A percentile compares a stretch with the other conserved stretches of the same genome.
Conservation (phyloP, 108 stramenopile genomes). For the Skeletonema menzelii region DNA sequence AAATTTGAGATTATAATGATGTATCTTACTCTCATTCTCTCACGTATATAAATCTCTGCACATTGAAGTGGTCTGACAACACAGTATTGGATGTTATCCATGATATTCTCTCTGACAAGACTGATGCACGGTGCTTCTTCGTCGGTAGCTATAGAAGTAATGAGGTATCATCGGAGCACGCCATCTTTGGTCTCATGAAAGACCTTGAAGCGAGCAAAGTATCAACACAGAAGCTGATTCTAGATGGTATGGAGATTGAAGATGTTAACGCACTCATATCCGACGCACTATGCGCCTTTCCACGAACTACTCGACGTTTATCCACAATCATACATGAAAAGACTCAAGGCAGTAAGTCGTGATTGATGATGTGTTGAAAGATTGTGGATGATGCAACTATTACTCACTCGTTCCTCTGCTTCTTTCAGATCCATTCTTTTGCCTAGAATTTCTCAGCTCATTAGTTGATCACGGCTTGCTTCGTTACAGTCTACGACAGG, state of each 20-base stretch:
- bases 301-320: slow-evolving; percentile 17
- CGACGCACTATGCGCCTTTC: slow-evolving; percentile 29
- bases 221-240: not conserved
- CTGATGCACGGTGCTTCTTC: slow-evolving; percentile 28
- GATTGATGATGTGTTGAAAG: not conserved
- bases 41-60: slow-evolving; percentile 17
- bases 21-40: slow-evolving; percentile 3
- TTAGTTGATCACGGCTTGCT: slow-evolving; percentile 23
- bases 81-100: slow-evolving; percentile 29
- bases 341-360: slow-evolving; percentile 28
- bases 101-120: slow-evolving; percentile 23
- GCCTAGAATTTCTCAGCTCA: slow-evolving; percentile 22
- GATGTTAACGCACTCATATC: slow-evolving; percentile 36
- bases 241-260: slow-evolving; percentile 25
- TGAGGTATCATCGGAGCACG: slow-evolving; percentile 32
- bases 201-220: slow-evolving; percentile 12
- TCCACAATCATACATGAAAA: slow-evolving; percentile 22
- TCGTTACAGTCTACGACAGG: slow-evolving; percentile 9
- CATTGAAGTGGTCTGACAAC: slow-evolving; percentile 42
- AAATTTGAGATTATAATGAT: slow-evolving; percentile 22
- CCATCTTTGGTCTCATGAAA: slow-evolving; percentile 20
- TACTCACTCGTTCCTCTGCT: not conserved
- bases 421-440: slow-evolving; percentile 26
- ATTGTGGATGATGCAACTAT: not conserved
- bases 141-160: slow-evolving; percentile 43